Base-by-base conservation (phyloP, 306 rosid species). In the Ormosia semicastrata region DNA sequence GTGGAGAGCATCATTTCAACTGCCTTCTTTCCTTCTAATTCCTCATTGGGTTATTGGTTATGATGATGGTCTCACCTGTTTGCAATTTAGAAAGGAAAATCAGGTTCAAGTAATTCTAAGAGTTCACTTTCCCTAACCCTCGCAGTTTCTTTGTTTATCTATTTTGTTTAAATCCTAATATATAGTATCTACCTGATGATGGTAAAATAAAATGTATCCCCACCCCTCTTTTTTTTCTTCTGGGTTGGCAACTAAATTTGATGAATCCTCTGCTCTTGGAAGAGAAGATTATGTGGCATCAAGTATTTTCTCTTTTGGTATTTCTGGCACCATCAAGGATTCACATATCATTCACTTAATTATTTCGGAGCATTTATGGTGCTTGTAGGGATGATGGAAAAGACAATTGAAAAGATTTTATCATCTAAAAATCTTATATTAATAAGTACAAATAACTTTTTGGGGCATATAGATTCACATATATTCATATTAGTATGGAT, bases 1-100 rank as follows among this genome's bases (percentile, higher is more conserved):
- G 85, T 75, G 74, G 74, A 74, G 89, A 89, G 88, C 78, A 80
- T 89, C 73, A 66, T 84, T 81, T 8, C 53, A 78, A 76, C 66
- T 37, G 34, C 47, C 53, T 62, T 57, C 18, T 58, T 37, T 70
- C 47, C 77, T 80, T 82, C 50, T 34, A 59, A 72, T 80, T 76
- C 73, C 57, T 83, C 83, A 30, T 66, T 59, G 75, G 71, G 76
- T 75, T 14, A 77, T 65, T 83, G 75, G 66, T 64, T 62, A 72
- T 73, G 65, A 53, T 85, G 84, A 81, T 81, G 84, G 24, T 81
- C 78, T 84, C 56, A 40, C 76, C 8, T 81, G 72, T 77, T 58
- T 80, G 85, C 76, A 77, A 66, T 67, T 83, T 58, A 33, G 71
- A 71, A 66, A 71, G 78, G 76, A 81, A 69, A 67, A 24, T 84